These are phyloP conservation scores for Lentithecium fluviatile DNA, from an alignment of 495 filamentous ascomycete species.

Conservation along the genomic window DNA sequence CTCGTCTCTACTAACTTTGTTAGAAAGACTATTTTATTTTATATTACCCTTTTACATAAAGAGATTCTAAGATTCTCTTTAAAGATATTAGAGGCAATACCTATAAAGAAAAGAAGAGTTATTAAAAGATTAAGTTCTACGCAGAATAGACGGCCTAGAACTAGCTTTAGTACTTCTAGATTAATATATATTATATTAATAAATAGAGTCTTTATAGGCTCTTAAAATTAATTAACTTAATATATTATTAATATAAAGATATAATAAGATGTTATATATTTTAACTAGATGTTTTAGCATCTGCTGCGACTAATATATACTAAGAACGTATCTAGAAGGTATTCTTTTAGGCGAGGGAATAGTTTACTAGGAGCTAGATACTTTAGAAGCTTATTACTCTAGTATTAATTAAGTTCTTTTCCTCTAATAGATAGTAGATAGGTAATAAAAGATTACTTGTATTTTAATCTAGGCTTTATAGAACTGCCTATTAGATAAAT, in stretches of 20 bases:
- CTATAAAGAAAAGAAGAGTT: constrained; percentile 10
- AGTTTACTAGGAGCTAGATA: background rate
- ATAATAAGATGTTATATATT: constrained; percentile 14
- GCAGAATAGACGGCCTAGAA: constrained; percentile 18
- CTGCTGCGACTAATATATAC: background rate
- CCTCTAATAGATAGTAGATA: constrained; percentile 3
- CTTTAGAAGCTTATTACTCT: constrained; percentile 20
- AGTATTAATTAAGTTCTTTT: background rate
- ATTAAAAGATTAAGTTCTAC: constrained; percentile 24
- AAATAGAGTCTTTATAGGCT: constrained; percentile 1
- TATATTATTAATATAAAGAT: constrained; percentile 19
- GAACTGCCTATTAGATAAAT: constrained; percentile 2
- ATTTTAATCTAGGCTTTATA: constrained; percentile 5
- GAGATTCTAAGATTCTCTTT: constrained; percentile 16
- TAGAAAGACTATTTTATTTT: constrained; percentile 4
- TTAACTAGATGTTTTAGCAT: constrained; percentile 11
- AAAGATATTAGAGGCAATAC: constrained; percentile 2
- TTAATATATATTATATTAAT: constrained; percentile 28
- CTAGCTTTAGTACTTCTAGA: constrained; percentile 20
- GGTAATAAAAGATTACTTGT: constrained; percentile 14
- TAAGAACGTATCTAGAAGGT: background rate
- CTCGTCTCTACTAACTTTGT: constrained; percentile 5
- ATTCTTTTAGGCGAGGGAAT: constrained; percentile 5
- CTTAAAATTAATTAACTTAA: background rate
- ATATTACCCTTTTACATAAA: constrained; percentile 20